phyloP scores from a whole-genome alignment of 2,329 filamentous ascomycete species.

The Fusarium dimerum region DNA sequence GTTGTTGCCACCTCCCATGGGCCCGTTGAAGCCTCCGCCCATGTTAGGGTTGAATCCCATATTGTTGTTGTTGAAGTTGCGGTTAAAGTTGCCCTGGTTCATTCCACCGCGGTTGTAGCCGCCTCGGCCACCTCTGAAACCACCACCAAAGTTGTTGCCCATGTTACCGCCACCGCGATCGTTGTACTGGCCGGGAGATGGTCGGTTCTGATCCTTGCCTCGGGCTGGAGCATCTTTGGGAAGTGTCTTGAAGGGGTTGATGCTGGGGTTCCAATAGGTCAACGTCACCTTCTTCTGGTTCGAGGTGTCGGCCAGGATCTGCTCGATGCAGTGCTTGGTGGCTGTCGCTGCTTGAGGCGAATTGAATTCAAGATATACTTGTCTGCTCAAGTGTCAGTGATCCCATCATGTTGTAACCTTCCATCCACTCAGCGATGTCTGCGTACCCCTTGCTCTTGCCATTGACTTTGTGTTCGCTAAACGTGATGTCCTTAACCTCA shows the following conservation, averaged over 20 bases:
- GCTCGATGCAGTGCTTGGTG: conserved; percentile 79
- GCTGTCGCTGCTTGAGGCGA: conserved; percentile 84
- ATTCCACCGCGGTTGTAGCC: conserved; percentile 46
- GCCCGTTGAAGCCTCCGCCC: conserved; percentile 51
- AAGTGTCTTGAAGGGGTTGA: conserved; percentile 87
- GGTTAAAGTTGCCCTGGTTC: conserved; percentile 47
- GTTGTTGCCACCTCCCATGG: conserved; percentile 54
- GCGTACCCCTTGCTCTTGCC: conserved; percentile 94
- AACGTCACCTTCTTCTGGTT: conserved; percentile 71
- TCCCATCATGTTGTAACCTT: neutral
- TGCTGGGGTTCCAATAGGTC: conserved; percentile 72
- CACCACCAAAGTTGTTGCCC: conserved; percentile 52
- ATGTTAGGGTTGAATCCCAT: conserved; percentile 49
- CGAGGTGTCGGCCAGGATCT: conserved; percentile 50
- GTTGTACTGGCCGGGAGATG: conserved; percentile 51
- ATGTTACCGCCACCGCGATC: conserved; percentile 38
- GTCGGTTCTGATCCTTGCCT: conserved; percentile 64
- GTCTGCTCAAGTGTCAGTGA: conserved; percentile 40
- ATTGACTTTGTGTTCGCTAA: conserved; percentile 98
- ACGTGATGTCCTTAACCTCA: conserved; percentile 89
- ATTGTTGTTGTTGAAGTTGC: conserved; percentile 44
- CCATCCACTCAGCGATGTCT: neutral
- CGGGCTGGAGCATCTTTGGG: conserved; percentile 77
- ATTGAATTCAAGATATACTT: conserved; percentile 83
- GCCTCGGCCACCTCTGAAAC: conserved; percentile 56